phyloP scores from a whole-genome alignment of 805 yeast genomes.

The Blastobotrys attinorum region DNA sequence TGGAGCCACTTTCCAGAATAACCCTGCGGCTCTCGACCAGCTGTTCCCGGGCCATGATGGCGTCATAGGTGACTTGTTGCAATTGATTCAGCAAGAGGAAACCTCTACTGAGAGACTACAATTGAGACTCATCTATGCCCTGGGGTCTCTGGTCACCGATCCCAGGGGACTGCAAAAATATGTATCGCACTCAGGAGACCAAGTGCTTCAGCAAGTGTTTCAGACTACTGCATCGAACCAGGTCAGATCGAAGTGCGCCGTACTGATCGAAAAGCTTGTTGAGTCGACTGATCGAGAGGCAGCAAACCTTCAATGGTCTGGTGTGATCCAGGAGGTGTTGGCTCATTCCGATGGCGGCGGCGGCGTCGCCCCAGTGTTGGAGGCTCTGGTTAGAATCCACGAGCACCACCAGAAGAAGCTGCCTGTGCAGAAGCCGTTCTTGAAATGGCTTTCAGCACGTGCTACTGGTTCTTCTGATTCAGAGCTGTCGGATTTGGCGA shows the following conservation, averaged over 20 bases:
- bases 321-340: constrained; percentile 8
- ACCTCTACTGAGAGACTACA: constrained; percentile 8
- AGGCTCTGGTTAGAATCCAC: constrained; percentile 1
- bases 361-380: background rate
- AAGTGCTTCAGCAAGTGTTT: background rate
- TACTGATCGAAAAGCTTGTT: background rate
- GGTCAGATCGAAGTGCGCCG: constrained; percentile 5
- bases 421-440: constrained; percentile 2
- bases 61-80: constrained; percentile 4
- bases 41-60: constrained; percentile 6
- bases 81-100: constrained; percentile 11
- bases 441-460: constrained; percentile 4
- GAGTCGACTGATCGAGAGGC: background rate
- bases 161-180: constrained; percentile 15
- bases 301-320: constrained; percentile 2
- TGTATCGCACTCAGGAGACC: background rate
- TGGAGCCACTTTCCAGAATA: constrained; percentile 66
- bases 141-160: constrained; percentile 18
- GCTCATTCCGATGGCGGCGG: background rate
- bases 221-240: background rate
- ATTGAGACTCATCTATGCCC: constrained; percentile 20
- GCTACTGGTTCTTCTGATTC: background rate
- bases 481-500: constrained; percentile 11
- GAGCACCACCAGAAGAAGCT: background rate
- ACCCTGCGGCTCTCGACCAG: constrained; percentile 43